Evolutionary conservation across 2,329 filamentous ascomycete species (phyloP).

Genomic region (Arthrobotrys conoides): DNA sequence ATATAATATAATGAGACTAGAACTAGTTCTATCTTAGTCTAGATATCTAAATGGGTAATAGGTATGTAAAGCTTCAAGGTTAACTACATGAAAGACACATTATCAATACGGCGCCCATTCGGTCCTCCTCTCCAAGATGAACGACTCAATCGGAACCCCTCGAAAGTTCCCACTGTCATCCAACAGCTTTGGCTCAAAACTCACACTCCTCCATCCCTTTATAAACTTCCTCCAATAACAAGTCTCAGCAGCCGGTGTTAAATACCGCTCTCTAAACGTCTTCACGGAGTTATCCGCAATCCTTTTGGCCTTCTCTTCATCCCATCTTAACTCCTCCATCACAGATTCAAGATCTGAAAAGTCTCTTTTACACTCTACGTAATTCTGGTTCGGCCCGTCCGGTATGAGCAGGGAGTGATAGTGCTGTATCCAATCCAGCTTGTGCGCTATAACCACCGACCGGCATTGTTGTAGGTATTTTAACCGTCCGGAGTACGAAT

Average conservation of each 20-base stretch:
- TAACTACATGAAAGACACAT: too few species aligned
- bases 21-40: too few species aligned
- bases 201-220: constrained; percentile 66
- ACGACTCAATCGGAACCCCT: constrained; percentile 44
- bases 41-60: not conserved
- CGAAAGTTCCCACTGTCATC: constrained; percentile 64
- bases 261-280: constrained; percentile 68
- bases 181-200: constrained; percentile 64
- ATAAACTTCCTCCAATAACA: constrained; percentile 73
- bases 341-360: constrained; percentile 67
- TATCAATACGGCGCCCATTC: constrained; percentile 37
- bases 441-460: constrained; percentile 70
- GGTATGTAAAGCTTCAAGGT: too few species aligned
- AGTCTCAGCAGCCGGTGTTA: constrained; percentile 72
- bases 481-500: constrained; percentile 71
- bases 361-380: constrained; percentile 69
- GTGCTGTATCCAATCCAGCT: constrained; percentile 70
- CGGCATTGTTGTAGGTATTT: constrained; percentile 72
- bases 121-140: constrained; percentile 49
- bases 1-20: too few species aligned
- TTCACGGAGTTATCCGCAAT: constrained; percentile 68
- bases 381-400: constrained; percentile 70
- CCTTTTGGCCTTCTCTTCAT: constrained; percentile 68
- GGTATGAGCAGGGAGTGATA: constrained; percentile 69
- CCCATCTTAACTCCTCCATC: constrained; percentile 68